Evolutionary conservation across 345 rosid genomes (phyloP), one percentile per base, ranked within the genome.

Genomic region (Boechera retrofracta): DNA sequence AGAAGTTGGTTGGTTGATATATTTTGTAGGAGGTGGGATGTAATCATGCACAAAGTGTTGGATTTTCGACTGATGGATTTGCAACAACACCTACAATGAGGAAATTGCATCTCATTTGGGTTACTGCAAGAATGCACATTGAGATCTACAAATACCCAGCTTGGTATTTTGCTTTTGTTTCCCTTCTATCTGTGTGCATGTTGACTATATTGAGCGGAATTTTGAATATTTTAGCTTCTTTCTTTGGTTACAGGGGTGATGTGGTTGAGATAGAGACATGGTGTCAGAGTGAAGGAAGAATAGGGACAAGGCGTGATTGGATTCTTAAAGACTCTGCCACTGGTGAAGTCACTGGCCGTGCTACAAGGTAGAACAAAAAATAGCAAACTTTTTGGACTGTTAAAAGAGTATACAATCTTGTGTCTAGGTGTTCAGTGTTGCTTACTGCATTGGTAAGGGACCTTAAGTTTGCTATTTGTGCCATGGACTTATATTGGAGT

Each of bases 51-150:
- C 99, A 95, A 73, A 83, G 89, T 83, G 88, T 95, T 82, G 99
- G 99, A 21, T 95, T 87, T 83, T 95, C 99, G 3, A 92, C 97
- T 0, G 99, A 90, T 83, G 99, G 99, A 31, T 89, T 95, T 78
- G 97, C 90, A 7, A 95, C 99, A 2, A 95, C 94, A 53, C 73
- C 70, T 15, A 90, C 90, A 1, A 95, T 95, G 99, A 87, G 96
- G 79, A 89, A 95, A 72, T 26, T 95, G 88, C 91, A 92, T 85
- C 98, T 95, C 76, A 92, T 95, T 53, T 95, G 99, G 98, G 99
- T 92, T 26, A 92, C 97, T 48, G 93, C 97, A 52, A 90, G 99
- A 53, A 92, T 95, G 98, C 99, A 95, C 70, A 91, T 95, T 49
- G 99, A 91, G 83, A 86, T 95, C 41, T 90, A 89, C 83, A 92